Base-by-base conservation (phyloP, 345 rosid species). In the Sonneratia caseolaris region DNA sequence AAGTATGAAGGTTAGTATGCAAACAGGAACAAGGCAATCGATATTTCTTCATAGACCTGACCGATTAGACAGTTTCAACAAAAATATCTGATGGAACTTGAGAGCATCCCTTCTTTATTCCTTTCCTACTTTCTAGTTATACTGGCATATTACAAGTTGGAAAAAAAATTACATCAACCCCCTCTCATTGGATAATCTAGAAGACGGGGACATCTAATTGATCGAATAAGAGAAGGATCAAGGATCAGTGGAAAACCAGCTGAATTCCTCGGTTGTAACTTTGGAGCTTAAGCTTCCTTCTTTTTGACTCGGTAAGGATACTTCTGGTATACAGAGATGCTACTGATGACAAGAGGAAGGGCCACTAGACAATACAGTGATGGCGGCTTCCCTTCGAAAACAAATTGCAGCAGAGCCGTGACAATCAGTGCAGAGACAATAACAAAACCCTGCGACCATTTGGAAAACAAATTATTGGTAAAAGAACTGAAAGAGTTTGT, bases 341-440 rank as follows among this genome's bases (percentile, higher is more conserved):
- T 95, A 73, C 87, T 74, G 59, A 88, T 69, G 37, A 95, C 99
- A 0, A 95, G 89, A 18, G 97, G 99, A 66, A 95, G 88, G 70
- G 98, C 92, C 65, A 88, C 76, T 0, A 92, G 82, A 67, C 94
- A 92, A 72, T 84, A 88, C 40, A 76, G 38, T 13, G 99, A 87
- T 5, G 98, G 99, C 0, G 98, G 90, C 73, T 89, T 88, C 68
- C 97, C 99, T 86, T 95, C 97, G 40, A 90, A 89, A 64, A 89
- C 78, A 80, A 95, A 95, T 79, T 90, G 99, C 71, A 95, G 82
- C 74, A 95, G 43, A 24, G 99, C 97, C 0, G 97, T 95, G 40
- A 92, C 98, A 1, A 95, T 89, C 67, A 95, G 92, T 21, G 99
- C 97, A 1, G 94, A 95, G 37, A 95, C 98, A 75, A 89, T 92